Percentiles rank a stretch among this genome's conserved stretches.
These are phyloP conservation scores for Fagus sylvatica DNA, from an alignment of 306 rosid genomes.

Conservation along the genomic window DNA sequence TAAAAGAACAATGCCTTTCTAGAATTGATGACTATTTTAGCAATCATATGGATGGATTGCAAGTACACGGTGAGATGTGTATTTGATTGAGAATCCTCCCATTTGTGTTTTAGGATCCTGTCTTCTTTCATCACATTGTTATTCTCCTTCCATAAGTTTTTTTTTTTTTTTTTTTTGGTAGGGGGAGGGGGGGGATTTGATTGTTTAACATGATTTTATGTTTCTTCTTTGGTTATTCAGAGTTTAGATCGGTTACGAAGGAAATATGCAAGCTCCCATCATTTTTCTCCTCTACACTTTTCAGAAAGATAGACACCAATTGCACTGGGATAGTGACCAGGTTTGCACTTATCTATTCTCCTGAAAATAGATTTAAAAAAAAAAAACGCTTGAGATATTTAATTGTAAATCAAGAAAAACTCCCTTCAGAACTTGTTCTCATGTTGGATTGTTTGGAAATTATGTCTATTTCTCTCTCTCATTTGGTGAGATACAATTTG, in stretches of 20 bases:
- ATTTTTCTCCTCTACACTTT: conserved; percentile 51
- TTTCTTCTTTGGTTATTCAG: conserved; percentile 33
- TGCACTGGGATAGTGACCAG: conserved; percentile 53
- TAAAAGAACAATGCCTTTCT: conserved; percentile 52
- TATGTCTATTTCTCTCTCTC: background rate
- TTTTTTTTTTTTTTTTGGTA: background rate
- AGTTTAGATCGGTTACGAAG: conserved; percentile 47
- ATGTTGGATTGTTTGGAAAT: background rate
- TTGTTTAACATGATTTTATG: background rate
- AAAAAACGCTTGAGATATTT: conserved; percentile 11
- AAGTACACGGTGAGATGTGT: conserved; percentile 59
- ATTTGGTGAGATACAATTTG: background rate
- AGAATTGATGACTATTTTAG: conserved; percentile 48
- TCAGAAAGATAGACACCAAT: conserved; percentile 55
- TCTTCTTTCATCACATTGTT: background rate
- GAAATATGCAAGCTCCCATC: conserved; percentile 63
- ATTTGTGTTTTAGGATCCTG: background rate
- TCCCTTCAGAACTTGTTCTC: background rate
- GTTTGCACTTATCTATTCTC: conserved; percentile 29
- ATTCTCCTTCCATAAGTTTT: background rate
- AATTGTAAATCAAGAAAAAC: background rate
- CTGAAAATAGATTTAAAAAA: background rate
- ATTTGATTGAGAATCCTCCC: background rate
- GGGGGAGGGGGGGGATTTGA: background rate
- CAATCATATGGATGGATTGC: conserved; percentile 62